phyloP scores from a whole-genome alignment of 768 basidiomycete genomes.

The Macrolepiota dolichaula region DNA sequence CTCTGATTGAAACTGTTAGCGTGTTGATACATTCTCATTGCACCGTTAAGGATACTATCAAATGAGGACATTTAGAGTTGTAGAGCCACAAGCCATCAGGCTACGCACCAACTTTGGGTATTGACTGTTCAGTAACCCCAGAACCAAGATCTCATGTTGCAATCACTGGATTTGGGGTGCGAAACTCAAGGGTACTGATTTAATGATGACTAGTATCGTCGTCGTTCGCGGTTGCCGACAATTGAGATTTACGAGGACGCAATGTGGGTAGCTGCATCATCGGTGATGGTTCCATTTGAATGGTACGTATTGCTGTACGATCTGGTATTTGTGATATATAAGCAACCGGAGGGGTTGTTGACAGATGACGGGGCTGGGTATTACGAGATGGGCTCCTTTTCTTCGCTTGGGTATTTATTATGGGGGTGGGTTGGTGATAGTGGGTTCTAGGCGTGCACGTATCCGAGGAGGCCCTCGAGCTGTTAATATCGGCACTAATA shows the following conservation, averaged over 20 bases:
- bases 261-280: conserved; percentile 44
- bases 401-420: not conserved
- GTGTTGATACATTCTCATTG: not conserved
- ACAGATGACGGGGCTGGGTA: conserved; percentile 21
- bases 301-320: conserved; percentile 38
- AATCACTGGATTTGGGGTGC: not conserved
- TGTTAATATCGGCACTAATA: not conserved
- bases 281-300: conserved; percentile 53
- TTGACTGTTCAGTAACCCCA: not conserved
- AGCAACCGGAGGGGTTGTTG: conserved; percentile 30
- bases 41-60: not conserved
- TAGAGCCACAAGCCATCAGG: not conserved
- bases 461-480: conserved; percentile 17
- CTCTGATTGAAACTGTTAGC: not conserved
- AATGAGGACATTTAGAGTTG: not conserved
- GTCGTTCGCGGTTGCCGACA: conserved; percentile 15
- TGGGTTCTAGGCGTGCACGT: conserved; percentile 23
- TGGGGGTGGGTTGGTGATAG: not conserved
- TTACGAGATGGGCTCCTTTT: conserved; percentile 13
- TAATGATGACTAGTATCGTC: not conserved
- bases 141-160: not conserved
- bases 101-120: not conserved
- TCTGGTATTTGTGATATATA: conserved; percentile 31
- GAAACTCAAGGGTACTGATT: not conserved
- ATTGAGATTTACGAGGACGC: conserved; percentile 20